Percentiles rank a stretch among this genome's conserved stretches.
Evolutionary conservation across 768 basidiomycete species (phyloP).

Genomic region (Leccinum fibrillosum): DNA sequence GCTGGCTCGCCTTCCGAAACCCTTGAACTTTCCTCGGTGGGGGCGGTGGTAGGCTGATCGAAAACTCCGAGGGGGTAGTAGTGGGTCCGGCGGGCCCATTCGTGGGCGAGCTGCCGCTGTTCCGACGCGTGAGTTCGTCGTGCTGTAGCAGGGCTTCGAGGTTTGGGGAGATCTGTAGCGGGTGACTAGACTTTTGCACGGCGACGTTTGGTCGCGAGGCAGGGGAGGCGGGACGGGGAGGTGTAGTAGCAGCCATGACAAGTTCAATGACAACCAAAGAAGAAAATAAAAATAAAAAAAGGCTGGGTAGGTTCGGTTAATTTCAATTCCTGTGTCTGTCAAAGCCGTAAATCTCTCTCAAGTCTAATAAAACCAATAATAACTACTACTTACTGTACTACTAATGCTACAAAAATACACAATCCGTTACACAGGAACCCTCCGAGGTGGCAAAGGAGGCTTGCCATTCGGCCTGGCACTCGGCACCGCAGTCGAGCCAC

Average conservation of each 20-base stretch:
- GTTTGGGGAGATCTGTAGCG: constrained; percentile 54
- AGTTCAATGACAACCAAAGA: not conserved
- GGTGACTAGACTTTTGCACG: constrained; percentile 7
- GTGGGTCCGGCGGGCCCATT: not conserved
- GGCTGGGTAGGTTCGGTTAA: constrained; percentile 12
- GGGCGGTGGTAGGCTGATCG: constrained; percentile 32
- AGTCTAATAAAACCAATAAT: no score
- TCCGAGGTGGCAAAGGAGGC: constrained; percentile 37
- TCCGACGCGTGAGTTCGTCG: constrained; percentile 46
- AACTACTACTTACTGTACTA: no score
- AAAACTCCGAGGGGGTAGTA: constrained; percentile 15
- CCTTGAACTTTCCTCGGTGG: constrained; percentile 28
- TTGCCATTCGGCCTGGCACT: constrained; percentile 11
- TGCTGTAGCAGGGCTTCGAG: constrained; percentile 59
- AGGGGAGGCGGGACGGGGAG: constrained; percentile 23
- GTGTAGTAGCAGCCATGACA: constrained; percentile 22
- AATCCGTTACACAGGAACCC: constrained; percentile 10
- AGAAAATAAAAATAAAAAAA: not conserved
- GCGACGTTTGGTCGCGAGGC: not conserved
- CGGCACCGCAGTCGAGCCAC: constrained; percentile 3
- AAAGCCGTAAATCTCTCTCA: not conserved
- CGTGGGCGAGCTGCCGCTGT: constrained; percentile 21
- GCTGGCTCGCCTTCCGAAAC: constrained; percentile 11
- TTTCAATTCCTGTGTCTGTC: constrained; percentile 10
- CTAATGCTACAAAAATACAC: not conserved